Evolutionary conservation across 2,329 filamentous ascomycete species (phyloP).

Genomic region (Rhynchosporium agropyri): DNA sequence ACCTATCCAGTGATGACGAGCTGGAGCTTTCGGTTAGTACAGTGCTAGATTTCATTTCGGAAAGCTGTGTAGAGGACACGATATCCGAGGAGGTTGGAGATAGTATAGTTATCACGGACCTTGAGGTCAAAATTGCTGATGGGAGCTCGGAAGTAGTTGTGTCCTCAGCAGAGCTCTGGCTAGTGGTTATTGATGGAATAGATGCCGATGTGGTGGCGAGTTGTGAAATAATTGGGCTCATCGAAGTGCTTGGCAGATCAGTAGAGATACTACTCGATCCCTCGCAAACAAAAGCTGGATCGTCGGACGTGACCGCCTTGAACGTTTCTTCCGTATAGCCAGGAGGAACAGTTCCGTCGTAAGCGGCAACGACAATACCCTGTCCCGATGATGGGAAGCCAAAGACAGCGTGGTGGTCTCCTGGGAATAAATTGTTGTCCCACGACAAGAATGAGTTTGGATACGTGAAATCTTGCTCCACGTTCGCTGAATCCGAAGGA

Average conservation of each 20-base stretch:
- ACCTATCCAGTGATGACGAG: not conserved
- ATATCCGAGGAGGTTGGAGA: not conserved
- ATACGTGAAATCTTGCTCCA: not conserved
- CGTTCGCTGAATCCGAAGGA: not conserved
- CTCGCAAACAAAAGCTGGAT: not conserved
- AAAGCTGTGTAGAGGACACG: not conserved
- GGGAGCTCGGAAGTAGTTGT: not conserved
- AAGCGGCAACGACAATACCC: not conserved
- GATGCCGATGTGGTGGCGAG: not conserved
- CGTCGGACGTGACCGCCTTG: not conserved
- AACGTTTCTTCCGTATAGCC: constrained; percentile 8
- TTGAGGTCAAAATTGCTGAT: not conserved
- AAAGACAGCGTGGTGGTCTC: not conserved
- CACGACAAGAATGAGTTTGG: not conserved
- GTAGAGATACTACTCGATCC: not conserved
- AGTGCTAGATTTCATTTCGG: not conserved
- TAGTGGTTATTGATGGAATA: not conserved
- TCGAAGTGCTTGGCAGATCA: not conserved
- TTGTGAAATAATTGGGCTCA: constrained; percentile 4
- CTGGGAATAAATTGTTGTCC: not conserved
- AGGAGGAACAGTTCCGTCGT: not conserved
- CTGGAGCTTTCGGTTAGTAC: not conserved
- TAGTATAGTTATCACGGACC: not conserved
- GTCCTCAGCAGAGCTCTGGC: not conserved
- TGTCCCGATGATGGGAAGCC: not conserved